Evolutionary conservation across 768 basidiomycete species (phyloP), one percentile per base, ranked within the genome.

Genomic region (Mycena albidolilacea): DNA sequence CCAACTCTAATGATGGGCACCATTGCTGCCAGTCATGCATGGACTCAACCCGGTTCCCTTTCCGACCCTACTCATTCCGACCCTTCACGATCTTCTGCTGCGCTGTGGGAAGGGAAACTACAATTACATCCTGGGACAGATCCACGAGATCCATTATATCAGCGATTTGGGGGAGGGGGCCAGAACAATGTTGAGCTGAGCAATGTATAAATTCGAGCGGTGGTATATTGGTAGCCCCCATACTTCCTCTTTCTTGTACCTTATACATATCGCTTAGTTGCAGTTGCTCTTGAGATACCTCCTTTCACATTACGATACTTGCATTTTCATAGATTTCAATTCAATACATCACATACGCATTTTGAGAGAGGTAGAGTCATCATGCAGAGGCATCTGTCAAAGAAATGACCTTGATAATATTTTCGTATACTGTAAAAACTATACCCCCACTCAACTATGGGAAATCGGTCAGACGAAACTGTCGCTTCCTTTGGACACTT

Each of bases 381-480:
- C n/a, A 52, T 52, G 55, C 73, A 21, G 68, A 66, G 11, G 44
- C 23, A 30, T 71, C 43, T 48, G 6, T 30, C 23, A 38, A 19
- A 1, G 60, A 30, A 23, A 73, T 35, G 7, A 70, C 8, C 70
- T 83, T 85, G 75, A 95, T 94, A 17, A 95, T 82, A 61, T 94
- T 91, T 79, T 98, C 97, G 80, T 97, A 98, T 1, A 96, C 88
- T 0, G 95, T 96, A 80, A 98, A 98, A 23, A 95, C 92, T 73
- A 98, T 96, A 3, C 97, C 97, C 14, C 97, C 97, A 74, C 93
- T 95, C 85, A 97, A 80, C 96, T 97, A 75, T 21, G 54, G 17
- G 66, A 52, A 21, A 71, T 39, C 41, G 35, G 12, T 35, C 61
- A 30, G 12, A 35, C n/a, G 37, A 38, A 67, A 55, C 43, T 35